Conservation (phyloP, 305 asterid species). For the Ilex paraguariensis region DNA sequence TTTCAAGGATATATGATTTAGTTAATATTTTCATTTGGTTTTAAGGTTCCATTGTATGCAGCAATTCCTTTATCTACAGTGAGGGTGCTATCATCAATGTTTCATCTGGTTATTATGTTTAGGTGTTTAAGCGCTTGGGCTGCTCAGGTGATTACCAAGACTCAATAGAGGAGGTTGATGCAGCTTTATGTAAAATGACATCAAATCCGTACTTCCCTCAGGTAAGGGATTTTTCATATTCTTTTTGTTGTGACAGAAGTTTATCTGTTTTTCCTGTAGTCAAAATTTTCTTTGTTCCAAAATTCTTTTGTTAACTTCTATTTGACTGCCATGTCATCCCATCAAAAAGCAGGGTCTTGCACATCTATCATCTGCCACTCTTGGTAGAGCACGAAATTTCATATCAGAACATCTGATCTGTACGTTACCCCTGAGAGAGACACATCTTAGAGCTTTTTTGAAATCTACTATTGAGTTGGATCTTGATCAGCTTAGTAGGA, state of each 20-base stretch:
- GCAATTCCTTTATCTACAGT: not conserved
- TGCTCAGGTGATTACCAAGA: conserved; percentile 43
- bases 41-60: too few relatives aligned
- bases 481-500: conserved; percentile 27
- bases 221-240: conserved; percentile 27
- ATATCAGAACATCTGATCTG: conserved; percentile 47
- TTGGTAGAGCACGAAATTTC: conserved; percentile 41
- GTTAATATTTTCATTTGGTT: too few relatives aligned
- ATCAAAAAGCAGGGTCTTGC: conserved; percentile 46
- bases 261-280: not conserved
- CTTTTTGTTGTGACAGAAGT: not conserved
- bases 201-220: conserved; percentile 45
- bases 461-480: conserved; percentile 59
- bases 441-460: conserved; percentile 54
- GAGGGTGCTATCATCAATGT: too few relatives aligned
- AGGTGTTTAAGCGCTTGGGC: conserved; percentile 50
- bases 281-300: not conserved
- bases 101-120: conserved; percentile 5
- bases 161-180: conserved; percentile 51
- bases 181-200: conserved; percentile 45
- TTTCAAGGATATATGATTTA: too few relatives aligned
- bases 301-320: conserved; percentile 6
- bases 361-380: conserved; percentile 39
- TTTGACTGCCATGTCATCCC: not conserved
- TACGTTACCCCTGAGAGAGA: conserved; percentile 55